These are phyloP conservation scores for Stromatinia cepivora DNA, from an alignment of 2,329 filamentous ascomycete species.

Conservation along the genomic window DNA sequence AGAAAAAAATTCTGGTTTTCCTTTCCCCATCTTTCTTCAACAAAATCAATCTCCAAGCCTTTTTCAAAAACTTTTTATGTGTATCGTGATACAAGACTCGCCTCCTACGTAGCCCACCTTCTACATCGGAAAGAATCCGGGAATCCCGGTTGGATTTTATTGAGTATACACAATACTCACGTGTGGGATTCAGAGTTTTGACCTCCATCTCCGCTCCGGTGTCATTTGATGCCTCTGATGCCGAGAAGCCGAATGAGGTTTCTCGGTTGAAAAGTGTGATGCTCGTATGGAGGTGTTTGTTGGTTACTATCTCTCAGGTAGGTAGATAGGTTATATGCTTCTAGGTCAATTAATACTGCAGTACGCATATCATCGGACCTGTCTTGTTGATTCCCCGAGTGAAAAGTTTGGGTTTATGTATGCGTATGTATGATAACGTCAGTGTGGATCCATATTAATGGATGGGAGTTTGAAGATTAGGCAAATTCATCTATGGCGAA, in stretches of 20 bases:
- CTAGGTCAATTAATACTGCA: not conserved
- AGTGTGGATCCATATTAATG: slow-evolving; percentile 1
- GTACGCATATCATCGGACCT: not conserved
- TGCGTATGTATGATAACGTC: slow-evolving; percentile 4
- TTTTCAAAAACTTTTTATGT: not conserved
- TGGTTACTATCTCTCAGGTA: not conserved
- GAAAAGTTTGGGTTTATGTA: not conserved
- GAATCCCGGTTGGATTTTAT: not conserved
- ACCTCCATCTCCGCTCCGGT: not conserved
- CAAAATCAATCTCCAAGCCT: not conserved
- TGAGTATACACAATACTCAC: not conserved
- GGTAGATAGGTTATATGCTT: not conserved
- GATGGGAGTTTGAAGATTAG: not conserved
- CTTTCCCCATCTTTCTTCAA: not conserved
- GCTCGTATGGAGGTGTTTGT: not conserved
- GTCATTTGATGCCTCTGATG: not conserved
- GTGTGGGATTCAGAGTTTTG: not conserved
- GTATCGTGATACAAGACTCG: not conserved
- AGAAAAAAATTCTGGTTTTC: too few species aligned
- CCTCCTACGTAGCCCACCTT: not conserved
- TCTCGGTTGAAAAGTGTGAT: not conserved
- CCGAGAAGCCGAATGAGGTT: not conserved
- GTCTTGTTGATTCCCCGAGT: not conserved
- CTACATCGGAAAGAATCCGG: not conserved
- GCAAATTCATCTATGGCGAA: too few species aligned